A percentile compares a stretch with the other conserved stretches of the same genome.
These are phyloP conservation scores for Tolypocladium nubicola DNA, from an alignment of 2,329 filamentous ascomycete genomes.

Conservation along the genomic window DNA sequence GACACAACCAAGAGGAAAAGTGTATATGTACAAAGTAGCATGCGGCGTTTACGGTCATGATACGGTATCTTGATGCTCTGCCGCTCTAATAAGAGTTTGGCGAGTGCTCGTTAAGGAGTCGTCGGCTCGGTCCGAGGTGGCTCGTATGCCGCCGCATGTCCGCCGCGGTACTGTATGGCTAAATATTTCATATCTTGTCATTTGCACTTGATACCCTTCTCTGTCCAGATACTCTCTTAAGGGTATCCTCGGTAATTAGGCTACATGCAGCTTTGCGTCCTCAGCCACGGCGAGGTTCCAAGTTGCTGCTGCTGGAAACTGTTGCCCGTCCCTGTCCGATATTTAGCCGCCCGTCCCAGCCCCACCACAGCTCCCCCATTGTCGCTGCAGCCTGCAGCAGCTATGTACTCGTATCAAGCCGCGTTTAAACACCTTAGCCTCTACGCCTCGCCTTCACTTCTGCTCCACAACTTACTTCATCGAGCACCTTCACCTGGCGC, in stretches of 20 bases:
- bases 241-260: too few relatives aligned
- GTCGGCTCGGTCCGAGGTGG: not conserved
- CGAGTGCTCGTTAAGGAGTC: not conserved
- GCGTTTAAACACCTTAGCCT: not conserved
- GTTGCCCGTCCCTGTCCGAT: not conserved
- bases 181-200: not conserved
- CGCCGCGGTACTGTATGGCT: not conserved
- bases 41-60: not conserved
- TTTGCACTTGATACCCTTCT: not conserved
- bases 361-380: not conserved
- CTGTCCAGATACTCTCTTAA: too few relatives aligned
- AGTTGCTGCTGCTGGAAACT: not conserved
- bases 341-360: not conserved
- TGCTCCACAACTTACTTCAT: not conserved
- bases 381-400: not conserved
- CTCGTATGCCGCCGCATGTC: not conserved
- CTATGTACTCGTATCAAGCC: too few relatives aligned
- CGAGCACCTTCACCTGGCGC: not conserved
- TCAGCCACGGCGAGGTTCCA: not conserved
- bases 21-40: not conserved
- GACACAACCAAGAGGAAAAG: not conserved
- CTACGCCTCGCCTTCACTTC: not conserved
- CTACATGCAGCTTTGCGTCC: not conserved
- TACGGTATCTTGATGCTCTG: not conserved
- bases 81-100: not conserved